phyloP scores from a whole-genome alignment of 1,284 basidiomycete genomes.

The Sporisorium reilianum region DNA sequence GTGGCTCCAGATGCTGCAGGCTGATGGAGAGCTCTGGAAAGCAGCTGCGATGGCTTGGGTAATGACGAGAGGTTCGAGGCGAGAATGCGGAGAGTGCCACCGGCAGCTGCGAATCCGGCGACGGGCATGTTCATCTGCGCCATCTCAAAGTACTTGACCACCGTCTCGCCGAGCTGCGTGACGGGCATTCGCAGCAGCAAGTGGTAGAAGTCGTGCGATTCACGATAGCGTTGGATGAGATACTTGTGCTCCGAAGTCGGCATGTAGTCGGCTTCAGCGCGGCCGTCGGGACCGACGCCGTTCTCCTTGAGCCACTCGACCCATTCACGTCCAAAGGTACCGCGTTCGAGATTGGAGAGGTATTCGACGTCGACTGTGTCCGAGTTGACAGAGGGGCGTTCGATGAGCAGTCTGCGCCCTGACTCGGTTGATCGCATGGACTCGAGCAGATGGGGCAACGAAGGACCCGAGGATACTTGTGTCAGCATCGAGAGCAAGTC shows the following conservation, averaged over 20 bases:
- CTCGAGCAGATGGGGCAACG: slow-evolving; percentile 83
- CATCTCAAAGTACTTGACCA: slow-evolving; percentile 95
- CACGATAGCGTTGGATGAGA: slow-evolving; percentile 97
- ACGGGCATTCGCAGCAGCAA: slow-evolving; percentile 88
- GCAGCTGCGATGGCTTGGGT: slow-evolving; percentile 36
- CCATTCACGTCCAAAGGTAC: slow-evolving; percentile 88
- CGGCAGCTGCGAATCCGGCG: slow-evolving; percentile 82
- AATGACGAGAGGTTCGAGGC: slow-evolving; percentile 34
- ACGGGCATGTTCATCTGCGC: slow-evolving; percentile 92
- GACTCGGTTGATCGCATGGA: slow-evolving; percentile 79
- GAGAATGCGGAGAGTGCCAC: slow-evolving; percentile 73
- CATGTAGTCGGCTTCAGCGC: slow-evolving; percentile 80
- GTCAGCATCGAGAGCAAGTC: slow-evolving; percentile 57
- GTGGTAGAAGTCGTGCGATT: slow-evolving; percentile 96
- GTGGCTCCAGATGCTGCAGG: slow-evolving; percentile 6
- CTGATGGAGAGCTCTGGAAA: slow-evolving; percentile 21
- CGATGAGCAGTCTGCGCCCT: slow-evolving; percentile 78
- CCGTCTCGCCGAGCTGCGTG: slow-evolving; percentile 90
- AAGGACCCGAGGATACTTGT: slow-evolving; percentile 71
- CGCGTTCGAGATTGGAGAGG: slow-evolving; percentile 78
- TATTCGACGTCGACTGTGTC: slow-evolving; percentile 79
- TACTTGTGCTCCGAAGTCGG: slow-evolving; percentile 78
- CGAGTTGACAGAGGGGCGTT: slow-evolving; percentile 85
- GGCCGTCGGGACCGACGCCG: slow-evolving; percentile 93
- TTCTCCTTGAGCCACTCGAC: slow-evolving; percentile 89